A percentile compares a stretch with the other conserved stretches of the same genome.
Conservation (phyloP, 129 eudicot genomes). For the Heracleum sosnowskyi region DNA sequence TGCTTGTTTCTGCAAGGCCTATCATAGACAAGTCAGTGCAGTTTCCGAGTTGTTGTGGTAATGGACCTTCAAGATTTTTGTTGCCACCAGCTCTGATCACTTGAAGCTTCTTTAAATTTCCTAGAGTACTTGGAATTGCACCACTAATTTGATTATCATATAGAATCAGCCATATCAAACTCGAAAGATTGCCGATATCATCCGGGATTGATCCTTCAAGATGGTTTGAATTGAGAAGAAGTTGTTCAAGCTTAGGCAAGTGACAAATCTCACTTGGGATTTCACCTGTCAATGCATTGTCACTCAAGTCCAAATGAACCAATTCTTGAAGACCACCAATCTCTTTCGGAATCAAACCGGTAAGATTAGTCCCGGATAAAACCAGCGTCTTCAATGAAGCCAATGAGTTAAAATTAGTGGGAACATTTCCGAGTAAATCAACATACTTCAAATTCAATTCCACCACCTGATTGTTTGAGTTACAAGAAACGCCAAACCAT, state of each 20-base stretch:
- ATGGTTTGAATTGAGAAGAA: constrained; percentile 49
- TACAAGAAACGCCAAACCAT: constrained; percentile 74
- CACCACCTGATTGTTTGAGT: constrained; percentile 45
- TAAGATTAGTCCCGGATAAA: constrained; percentile 71
- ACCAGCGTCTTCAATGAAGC: constrained; percentile 41
- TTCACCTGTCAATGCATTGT: constrained; percentile 71
- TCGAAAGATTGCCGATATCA: constrained; percentile 55
- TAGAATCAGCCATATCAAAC: constrained; percentile 39
- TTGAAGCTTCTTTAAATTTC: constrained; percentile 47
- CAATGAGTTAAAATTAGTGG: constrained; percentile 40
- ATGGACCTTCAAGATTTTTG: constrained; percentile 68
- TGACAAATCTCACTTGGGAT: constrained; percentile 50
- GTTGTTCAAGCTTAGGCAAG: constrained; percentile 53
- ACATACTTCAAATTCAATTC: constrained; percentile 50
- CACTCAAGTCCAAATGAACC: constrained; percentile 62
- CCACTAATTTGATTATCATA: constrained; percentile 83
- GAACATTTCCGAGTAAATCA: constrained; percentile 60
- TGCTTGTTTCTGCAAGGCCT: constrained; percentile 85
- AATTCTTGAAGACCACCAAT: constrained; percentile 45
- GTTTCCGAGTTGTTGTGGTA: constrained; percentile 76
- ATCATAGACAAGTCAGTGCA: constrained; percentile 51
- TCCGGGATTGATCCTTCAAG: constrained; percentile 58
- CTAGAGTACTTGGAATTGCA: constrained; percentile 47
- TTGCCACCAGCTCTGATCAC: constrained; percentile 90
- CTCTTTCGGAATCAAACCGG: constrained; percentile 58